These are phyloP conservation scores for Fusarium paranaense DNA, from an alignment of 2,329 filamentous ascomycete genomes.

Conservation along the genomic window DNA sequence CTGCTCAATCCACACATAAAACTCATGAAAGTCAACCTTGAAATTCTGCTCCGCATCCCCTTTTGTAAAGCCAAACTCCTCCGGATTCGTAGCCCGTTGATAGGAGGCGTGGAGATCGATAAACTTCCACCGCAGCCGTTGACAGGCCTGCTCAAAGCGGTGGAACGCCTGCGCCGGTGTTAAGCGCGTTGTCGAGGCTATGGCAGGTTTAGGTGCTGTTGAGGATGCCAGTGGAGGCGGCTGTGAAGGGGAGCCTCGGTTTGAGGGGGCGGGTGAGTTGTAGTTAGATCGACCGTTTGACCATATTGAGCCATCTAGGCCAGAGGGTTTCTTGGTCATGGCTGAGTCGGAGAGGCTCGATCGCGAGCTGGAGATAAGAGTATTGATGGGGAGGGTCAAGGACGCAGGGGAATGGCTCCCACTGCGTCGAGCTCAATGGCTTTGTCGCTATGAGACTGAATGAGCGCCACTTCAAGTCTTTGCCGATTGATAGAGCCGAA, in stretches of 20 bases:
- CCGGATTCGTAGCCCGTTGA: slow-evolving; percentile 58
- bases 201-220: background rate
- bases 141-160: slow-evolving; percentile 70
- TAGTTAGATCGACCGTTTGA: slow-evolving; percentile 23
- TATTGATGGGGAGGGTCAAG: background rate
- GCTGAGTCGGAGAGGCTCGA: background rate
- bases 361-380: background rate
- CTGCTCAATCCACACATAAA: slow-evolving; percentile 78
- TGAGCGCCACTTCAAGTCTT: background rate
- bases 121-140: slow-evolving; percentile 72
- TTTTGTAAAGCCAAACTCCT: slow-evolving; percentile 49
- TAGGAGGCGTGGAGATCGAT: slow-evolving; percentile 70
- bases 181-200: slow-evolving; percentile 26
- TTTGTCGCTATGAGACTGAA: background rate
- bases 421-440: background rate
- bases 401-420: background rate
- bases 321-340: slow-evolving; percentile 35
- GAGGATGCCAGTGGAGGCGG: background rate
- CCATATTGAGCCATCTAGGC: slow-evolving; percentile 44
- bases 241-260: slow-evolving; percentile 24
- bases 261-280: background rate
- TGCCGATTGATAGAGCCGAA: background rate
- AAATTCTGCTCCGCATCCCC: slow-evolving; percentile 74
- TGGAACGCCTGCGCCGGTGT: slow-evolving; percentile 58
- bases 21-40: slow-evolving; percentile 83